Conservation (phyloP, 495 filamentous ascomycete species). For the Neurospora tetrasperma region DNA sequence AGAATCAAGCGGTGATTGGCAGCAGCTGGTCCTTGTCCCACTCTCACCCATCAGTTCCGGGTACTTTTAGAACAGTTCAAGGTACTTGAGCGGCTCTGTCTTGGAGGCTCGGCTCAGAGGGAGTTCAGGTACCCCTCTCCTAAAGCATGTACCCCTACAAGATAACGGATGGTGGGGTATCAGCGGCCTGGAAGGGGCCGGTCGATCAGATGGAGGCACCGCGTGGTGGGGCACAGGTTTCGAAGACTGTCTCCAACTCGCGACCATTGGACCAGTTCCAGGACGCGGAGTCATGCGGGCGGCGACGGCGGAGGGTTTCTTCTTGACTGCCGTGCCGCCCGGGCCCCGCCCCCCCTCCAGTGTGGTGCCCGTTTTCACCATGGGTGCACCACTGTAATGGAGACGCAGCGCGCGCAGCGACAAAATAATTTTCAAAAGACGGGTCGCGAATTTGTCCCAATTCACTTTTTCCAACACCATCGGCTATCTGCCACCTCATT, state of each 20-base stretch:
- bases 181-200: not conserved
- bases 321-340: not conserved
- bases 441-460: not conserved
- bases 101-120: too few species aligned
- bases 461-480: not conserved
- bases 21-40: constrained; percentile 3
- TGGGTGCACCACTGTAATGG: not conserved
- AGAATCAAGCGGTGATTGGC: constrained; percentile 9
- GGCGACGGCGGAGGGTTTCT: not conserved
- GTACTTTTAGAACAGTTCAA: not conserved
- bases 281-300: not conserved
- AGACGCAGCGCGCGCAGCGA: not conserved
- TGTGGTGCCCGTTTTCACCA: not conserved
- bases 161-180: not conserved
- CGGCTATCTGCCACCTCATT: not conserved
- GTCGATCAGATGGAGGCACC: not conserved
- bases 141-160: not conserved
- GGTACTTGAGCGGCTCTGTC: not conserved
- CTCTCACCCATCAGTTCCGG: not conserved
- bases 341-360: not conserved
- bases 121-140: not conserved
- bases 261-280: not conserved
- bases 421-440: not conserved
- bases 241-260: not conserved
- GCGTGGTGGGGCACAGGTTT: not conserved